These are phyloP conservation scores for Colletotrichum spinosum DNA, from an alignment of 2,329 filamentous ascomycete genomes.

Conservation along the genomic window DNA sequence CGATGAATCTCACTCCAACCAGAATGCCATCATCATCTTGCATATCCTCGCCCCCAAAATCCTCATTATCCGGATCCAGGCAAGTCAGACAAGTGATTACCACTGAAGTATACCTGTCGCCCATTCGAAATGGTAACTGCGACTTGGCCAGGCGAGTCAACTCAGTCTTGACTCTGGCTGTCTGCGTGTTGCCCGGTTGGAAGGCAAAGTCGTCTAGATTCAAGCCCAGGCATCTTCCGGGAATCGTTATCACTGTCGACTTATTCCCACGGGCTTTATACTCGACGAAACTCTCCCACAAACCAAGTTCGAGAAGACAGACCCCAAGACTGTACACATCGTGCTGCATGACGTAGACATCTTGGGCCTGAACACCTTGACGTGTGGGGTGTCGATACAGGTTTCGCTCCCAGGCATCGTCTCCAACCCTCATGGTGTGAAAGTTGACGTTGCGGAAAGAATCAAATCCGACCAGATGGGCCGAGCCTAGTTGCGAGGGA, in stretches of 20 bases:
- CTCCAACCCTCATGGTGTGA: conserved; percentile 47
- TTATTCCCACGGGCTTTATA: conserved; percentile 27
- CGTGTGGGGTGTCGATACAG: conserved; percentile 63
- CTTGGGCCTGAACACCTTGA: conserved; percentile 53
- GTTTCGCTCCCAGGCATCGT: conserved; percentile 55
- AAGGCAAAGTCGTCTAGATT: background rate
- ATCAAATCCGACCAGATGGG: conserved; percentile 60
- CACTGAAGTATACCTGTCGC: conserved; percentile 44
- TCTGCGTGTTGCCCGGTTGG: background rate
- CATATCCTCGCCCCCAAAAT: conserved; percentile 45
- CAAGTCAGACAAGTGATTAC: conserved; percentile 50
- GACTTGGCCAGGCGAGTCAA: conserved; percentile 36
- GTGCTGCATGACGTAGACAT: conserved; percentile 62
- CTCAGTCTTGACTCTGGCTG: conserved; percentile 25
- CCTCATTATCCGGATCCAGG: conserved; percentile 45
- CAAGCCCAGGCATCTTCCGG: background rate
- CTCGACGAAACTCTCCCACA: conserved; percentile 54
- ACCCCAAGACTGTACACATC: conserved; percentile 69
- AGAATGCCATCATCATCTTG: conserved; percentile 46
- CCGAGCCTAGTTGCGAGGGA: conserved; percentile 7
- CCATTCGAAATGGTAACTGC: conserved; percentile 42
- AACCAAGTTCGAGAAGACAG: conserved; percentile 63
- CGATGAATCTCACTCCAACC: conserved; percentile 44
- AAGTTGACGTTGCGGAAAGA: conserved; percentile 50
- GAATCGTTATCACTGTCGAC: background rate